Base-by-base conservation (phyloP, 2,329 filamentous ascomycete species). In the Didymella pinodella region DNA sequence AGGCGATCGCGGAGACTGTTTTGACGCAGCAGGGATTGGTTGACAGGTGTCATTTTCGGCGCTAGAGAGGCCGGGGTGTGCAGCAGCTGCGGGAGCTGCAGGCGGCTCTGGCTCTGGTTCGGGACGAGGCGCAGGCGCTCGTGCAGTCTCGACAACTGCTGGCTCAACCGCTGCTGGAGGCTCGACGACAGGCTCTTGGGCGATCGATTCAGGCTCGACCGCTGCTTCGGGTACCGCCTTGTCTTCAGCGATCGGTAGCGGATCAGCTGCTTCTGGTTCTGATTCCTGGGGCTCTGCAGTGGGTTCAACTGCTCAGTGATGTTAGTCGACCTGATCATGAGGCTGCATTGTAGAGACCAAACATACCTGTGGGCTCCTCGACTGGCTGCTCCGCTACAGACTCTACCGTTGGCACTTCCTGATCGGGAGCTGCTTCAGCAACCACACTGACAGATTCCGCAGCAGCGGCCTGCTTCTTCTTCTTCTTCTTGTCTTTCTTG, bases 1-100 rank as follows among this genome's bases (percentile, higher is more conserved):
- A 61, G 66, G 65, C 53, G 66, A 65, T 62, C 44, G 52, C 18
- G 52, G 57, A 45, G 56, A 57, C 47, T 56, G 57, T 52, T 69
- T 64, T 45, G 63, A 60, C 28, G 54, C 52, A 53, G 54, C 59
- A 56, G 64, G 61, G 31, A 56, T 60, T 54, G 65, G 56, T 52
- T 65, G 63, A 54, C 62, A 64, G 57, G 57, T 62, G 54, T 54
- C 57, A 43, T 59, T 36, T 49, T 57, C 57, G 32, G 54, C 41
- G 32, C 57, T 51, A 48, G 61, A 54, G 18, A 47, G 58, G 47
- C 48, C 52, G 25, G 59, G 46, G 34, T 52, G 34, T 51, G 57
- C 54, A 38, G 48, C 56, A 58, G 43, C 57, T 40, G 51, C 51
- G 46, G 57, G 51, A 54, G 57, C 57, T 48, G 52, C 48, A 60